Evolutionary conservation across 352 stramenopile species (phyloP), one percentile per base, ranked within the genome.

Genomic region (Pythium pyrilobum): DNA sequence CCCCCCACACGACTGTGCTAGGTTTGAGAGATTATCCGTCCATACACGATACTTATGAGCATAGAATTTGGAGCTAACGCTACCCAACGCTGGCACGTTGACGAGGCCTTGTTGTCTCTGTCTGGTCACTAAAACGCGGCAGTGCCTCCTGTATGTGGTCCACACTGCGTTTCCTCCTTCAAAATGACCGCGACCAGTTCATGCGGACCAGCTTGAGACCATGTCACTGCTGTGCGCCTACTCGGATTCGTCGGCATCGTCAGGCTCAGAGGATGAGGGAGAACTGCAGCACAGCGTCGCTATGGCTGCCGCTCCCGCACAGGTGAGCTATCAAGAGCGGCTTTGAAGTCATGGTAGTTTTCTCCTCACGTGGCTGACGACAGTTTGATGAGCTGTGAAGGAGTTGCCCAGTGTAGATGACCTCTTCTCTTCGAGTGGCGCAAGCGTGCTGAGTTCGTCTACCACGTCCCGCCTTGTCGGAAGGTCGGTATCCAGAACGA

Each of bases 141-240:
- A 41, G 33, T 38, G 33, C 20, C 10, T 16, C 34, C 18, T 40
- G 5, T 40, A 5, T 5, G 37, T 42, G 25, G 25, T 55, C 24
- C 48, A 55, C 48, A 42, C 15, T 10, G n/a, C 2, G 25, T 18
- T 40, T 40, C 16, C 15, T 8, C 9, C 25, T 20, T 41, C 29
- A 29, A 5, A 31, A 47, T 37, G 16, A 46, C 12, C n/a, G 21
- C 47, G 37, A 21, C 4, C 27, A 23, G 5, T 45, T 11, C 44
- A 51, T 47, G 21, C 42, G 23, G 9, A 21, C 20, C 42, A 31
- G 38, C 5, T 40, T 40, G 7, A 16, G 10, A 52, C 7, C 3
- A 75, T 74, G 63, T 87, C 72, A 23, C 70, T 89, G 47, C 67
- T 89, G 1, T 78, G 73, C 27, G 76, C 76, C 21, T 81, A 87